Percentiles rank a stretch among this genome's conserved stretches.
Conservation (phyloP, 345 rosid species). For the Cardiospermum halicacabum region DNA sequence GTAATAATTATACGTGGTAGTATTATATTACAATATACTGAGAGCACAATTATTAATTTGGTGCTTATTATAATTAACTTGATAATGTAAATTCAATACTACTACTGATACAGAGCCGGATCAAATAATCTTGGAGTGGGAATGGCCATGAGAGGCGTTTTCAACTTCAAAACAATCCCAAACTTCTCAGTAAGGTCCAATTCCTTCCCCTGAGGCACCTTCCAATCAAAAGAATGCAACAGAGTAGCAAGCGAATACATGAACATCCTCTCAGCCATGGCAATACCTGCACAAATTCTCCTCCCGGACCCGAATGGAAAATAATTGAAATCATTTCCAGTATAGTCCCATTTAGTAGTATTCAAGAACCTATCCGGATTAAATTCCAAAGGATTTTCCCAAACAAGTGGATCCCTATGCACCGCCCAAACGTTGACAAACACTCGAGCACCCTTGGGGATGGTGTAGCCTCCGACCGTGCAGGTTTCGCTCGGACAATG, state of each 20-base stretch:
- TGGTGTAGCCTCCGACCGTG: constrained; percentile 33
- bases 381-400: constrained; percentile 45
- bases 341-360: constrained; percentile 32
- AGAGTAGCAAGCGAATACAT: constrained; percentile 47
- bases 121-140: constrained; percentile 49
- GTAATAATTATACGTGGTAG: no score
- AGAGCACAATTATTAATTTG: no score
- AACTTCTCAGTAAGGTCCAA: constrained; percentile 49
- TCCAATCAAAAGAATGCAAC: constrained; percentile 70
- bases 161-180: constrained; percentile 63
- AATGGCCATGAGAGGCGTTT: constrained; percentile 39
- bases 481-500: constrained; percentile 31
- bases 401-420: constrained; percentile 42
- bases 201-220: constrained; percentile 23
- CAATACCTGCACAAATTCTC: constrained; percentile 62
- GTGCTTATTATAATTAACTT: no score
- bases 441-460: constrained; percentile 42
- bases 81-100: no score
- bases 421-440: constrained; percentile 49
- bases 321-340: constrained; percentile 42
- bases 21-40: no score
- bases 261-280: constrained; percentile 68
- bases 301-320: constrained; percentile 78
- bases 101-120: constrained; percentile 25
- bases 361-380: constrained; percentile 45